Percentiles rank a stretch among this genome's conserved stretches.
These are phyloP conservation scores for Pyronema omphalodes DNA, from an alignment of 495 filamentous ascomycete species.

Conservation along the genomic window DNA sequence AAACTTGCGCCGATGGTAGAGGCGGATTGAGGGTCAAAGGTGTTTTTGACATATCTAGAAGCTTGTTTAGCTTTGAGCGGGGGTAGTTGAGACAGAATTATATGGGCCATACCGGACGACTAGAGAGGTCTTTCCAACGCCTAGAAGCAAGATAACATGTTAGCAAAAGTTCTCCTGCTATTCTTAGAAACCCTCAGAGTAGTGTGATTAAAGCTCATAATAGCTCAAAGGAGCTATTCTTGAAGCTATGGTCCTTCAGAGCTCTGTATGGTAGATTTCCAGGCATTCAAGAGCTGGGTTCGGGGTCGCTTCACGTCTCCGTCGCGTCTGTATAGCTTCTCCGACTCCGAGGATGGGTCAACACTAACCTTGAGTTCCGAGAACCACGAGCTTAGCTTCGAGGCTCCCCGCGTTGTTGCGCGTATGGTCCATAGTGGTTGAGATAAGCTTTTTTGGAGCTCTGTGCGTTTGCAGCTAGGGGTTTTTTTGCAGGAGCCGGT, in stretches of 20 bases:
- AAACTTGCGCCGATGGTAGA: conserved; percentile 89
- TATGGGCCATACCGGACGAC: conserved; percentile 50
- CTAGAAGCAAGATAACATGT: conserved; percentile 25
- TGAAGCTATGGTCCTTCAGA: too few relatives aligned
- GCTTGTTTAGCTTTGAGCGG: neutral
- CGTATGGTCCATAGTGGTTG: too few relatives aligned
- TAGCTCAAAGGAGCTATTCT: too few relatives aligned
- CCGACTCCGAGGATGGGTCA: neutral
- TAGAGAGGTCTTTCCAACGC: conserved; percentile 87
- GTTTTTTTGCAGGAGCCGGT: too few relatives aligned
- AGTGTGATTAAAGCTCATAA: too few relatives aligned
- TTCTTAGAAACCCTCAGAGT: too few relatives aligned
- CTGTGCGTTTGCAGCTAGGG: too few relatives aligned
- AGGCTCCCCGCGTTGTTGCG: conserved; percentile 32
- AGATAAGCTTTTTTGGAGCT: too few relatives aligned
- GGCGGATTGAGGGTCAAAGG: conserved; percentile 50
- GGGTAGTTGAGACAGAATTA: conserved; percentile 15
- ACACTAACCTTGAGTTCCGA: conserved; percentile 53
- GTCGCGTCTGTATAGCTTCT: too few relatives aligned
- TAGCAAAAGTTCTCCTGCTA: conserved; percentile 6
- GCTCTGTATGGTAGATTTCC: too few relatives aligned
- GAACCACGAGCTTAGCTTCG: conserved; percentile 83
- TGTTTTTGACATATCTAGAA: conserved; percentile 57
- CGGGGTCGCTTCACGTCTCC: too few relatives aligned
- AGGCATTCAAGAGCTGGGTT: too few relatives aligned